Evolutionary conservation across 2,329 filamentous ascomycete species (phyloP).

Genomic region (Aspergillus pseudonomiae): DNA sequence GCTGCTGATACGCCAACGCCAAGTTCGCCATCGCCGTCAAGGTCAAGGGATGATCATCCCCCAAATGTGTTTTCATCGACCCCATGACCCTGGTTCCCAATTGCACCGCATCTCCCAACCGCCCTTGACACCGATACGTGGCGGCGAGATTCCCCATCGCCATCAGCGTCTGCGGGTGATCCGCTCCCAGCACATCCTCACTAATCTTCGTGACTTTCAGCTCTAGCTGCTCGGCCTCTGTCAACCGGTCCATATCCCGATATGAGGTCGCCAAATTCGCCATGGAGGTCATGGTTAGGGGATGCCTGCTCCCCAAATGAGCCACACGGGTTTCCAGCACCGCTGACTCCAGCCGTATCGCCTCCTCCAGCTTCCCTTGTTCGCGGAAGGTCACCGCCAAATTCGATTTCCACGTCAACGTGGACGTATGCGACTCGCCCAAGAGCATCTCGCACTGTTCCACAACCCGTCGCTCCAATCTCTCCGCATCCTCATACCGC

Average conservation of each 20-base stretch:
- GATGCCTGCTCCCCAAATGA: constrained; percentile 2
- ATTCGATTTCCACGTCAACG: constrained; percentile 11
- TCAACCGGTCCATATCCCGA: constrained; percentile 6
- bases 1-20: constrained; percentile 11
- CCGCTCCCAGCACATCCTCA: constrained; percentile 8
- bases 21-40: constrained; percentile 16
- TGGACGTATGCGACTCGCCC: constrained; percentile 3
- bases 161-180: constrained; percentile 15
- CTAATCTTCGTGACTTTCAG: constrained; percentile 9
- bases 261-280: constrained; percentile 15
- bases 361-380: constrained; percentile 11
- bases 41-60: constrained; percentile 3
- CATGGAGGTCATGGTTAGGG: constrained; percentile 10
- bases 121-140: constrained; percentile 11
- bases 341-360: constrained; percentile 5
- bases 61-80: constrained; percentile 8
- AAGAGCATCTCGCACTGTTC: constrained; percentile 3
- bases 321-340: constrained; percentile 2
- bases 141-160: constrained; percentile 12
- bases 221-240: constrained; percentile 15
- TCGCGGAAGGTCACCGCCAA: constrained; percentile 10
- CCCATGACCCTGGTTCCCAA: constrained; percentile 6
- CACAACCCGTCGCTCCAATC: constrained; percentile 9
- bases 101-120: constrained; percentile 4
- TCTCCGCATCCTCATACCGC: constrained; percentile 10